Percentiles rank a stretch among this genome's conserved stretches.
These are phyloP conservation scores for Ascoidea rubescens DNA, from an alignment of 805 yeast species.

Conservation along the genomic window DNA sequence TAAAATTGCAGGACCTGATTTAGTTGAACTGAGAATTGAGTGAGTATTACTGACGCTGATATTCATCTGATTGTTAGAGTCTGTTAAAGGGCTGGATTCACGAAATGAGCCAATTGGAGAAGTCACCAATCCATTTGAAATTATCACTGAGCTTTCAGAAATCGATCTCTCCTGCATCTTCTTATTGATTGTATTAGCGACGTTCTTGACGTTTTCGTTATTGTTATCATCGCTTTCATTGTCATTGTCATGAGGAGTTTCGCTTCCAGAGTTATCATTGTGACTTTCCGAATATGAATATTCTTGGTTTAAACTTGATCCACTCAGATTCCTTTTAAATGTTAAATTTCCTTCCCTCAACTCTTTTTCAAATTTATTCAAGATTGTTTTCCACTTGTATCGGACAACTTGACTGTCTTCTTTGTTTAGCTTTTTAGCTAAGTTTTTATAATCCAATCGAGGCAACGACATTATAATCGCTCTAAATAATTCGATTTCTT, in stretches of 20 bases:
- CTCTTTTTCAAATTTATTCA: not conserved
- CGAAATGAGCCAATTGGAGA: too few species aligned
- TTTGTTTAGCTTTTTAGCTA: conserved; percentile 27
- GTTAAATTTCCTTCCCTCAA: not conserved
- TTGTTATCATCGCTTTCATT: not conserved
- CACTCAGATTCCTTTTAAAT: not conserved
- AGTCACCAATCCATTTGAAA: too few species aligned
- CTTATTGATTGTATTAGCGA: too few species aligned
- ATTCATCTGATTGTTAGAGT: too few species aligned
- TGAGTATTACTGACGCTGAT: too few species aligned
- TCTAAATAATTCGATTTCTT: not conserved
- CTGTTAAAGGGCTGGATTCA: too few species aligned
- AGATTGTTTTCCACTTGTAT: not conserved
- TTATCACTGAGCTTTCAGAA: too few species aligned
- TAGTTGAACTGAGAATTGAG: too few species aligned
- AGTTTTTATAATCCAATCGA: conserved; percentile 14
- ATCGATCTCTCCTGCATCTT: too few species aligned
- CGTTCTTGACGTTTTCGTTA: not conserved
- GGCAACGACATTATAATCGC: not conserved
- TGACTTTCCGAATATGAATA: not conserved
- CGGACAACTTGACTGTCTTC: not conserved
- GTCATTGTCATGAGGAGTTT: not conserved
- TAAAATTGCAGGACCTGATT: too few species aligned
- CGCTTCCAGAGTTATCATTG: not conserved
- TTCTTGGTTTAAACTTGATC: not conserved